These are phyloP conservation scores for Ophiostoma fasciatum DNA, from an alignment of 2,329 filamentous ascomycete genomes.

Conservation along the genomic window DNA sequence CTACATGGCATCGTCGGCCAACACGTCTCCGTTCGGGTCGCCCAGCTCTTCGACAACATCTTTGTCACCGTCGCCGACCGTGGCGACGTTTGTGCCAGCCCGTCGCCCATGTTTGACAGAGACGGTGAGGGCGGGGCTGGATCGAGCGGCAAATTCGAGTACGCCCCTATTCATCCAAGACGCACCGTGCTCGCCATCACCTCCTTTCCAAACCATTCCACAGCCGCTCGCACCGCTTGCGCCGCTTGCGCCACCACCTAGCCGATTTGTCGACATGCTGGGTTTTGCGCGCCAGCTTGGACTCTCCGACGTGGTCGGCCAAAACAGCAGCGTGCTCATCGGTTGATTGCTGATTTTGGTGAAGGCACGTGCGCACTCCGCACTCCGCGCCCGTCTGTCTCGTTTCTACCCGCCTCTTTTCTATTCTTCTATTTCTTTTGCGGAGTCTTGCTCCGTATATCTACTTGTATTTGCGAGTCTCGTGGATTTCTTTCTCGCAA, in stretches of 20 bases:
- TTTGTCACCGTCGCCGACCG: slow-evolving; percentile 4
- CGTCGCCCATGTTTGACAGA: neutral
- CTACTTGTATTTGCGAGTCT: neutral
- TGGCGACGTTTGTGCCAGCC: slow-evolving; percentile 4
- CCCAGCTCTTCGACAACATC: neutral
- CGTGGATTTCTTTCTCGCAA: neutral
- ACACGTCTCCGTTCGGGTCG: slow-evolving; percentile 5
- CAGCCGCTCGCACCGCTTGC: too few species aligned
- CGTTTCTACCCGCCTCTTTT: neutral
- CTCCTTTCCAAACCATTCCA: too few species aligned
- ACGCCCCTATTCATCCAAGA: too few species aligned
- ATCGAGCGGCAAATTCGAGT: too few species aligned
- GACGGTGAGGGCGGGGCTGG: neutral
- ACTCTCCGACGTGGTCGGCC: neutral
- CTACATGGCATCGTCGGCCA: slow-evolving; percentile 1
- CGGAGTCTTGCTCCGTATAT: too few species aligned
- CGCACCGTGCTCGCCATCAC: too few species aligned
- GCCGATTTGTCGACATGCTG: neutral
- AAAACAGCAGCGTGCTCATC: neutral
- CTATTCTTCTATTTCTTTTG: neutral
- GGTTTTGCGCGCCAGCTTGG: slow-evolving; percentile 3
- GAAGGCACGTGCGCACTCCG: too few species aligned
- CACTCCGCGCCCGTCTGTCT: too few species aligned
- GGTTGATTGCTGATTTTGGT: neutral
- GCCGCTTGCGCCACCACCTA: neutral